Percentiles rank a stretch among this genome's conserved stretches.
These are phyloP conservation scores for Chalciporus pseudorubinellus DNA, from an alignment of 768 basidiomycete genomes.

Conservation along the genomic window DNA sequence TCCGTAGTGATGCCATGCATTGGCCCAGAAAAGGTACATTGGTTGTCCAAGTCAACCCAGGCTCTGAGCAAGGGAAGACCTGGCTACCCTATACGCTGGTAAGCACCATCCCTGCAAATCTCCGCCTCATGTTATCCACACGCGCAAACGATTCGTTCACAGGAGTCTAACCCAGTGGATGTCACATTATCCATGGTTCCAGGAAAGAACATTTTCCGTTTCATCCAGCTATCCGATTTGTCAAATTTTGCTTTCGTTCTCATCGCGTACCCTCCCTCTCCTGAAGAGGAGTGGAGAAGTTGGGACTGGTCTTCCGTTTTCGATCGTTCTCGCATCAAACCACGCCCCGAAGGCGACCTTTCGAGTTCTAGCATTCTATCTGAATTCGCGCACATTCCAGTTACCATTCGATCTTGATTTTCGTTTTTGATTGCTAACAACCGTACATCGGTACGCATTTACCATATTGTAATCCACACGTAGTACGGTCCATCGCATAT, in stretches of 20 bases:
- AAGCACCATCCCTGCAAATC: constrained; percentile 12
- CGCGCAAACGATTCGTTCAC: neutral
- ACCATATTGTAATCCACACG: neutral
- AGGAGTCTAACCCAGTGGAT: constrained; percentile 37
- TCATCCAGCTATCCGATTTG: constrained; percentile 48
- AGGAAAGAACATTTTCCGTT: constrained; percentile 47
- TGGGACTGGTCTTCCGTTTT: constrained; percentile 24
- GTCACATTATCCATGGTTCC: constrained; percentile 40
- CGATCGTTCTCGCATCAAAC: neutral
- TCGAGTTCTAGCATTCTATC: constrained; percentile 1
- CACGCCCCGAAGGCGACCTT: neutral
- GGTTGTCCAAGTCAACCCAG: constrained; percentile 45
- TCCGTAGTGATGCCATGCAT: constrained; percentile 16
- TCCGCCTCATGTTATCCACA: neutral
- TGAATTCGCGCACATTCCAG: constrained; percentile 18
- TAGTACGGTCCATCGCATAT: neutral
- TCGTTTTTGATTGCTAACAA: neutral
- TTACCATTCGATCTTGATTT: constrained; percentile 20
- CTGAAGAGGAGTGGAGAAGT: constrained; percentile 20
- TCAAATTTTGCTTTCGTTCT: constrained; percentile 45
- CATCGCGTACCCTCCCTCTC: constrained; percentile 32
- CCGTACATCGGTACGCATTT: neutral
- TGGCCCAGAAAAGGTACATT: constrained; percentile 50
- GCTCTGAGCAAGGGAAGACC: constrained; percentile 29
- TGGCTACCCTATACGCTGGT: constrained; percentile 48